Evolutionary conservation across 2,329 filamentous ascomycete genomes (phyloP).

Genomic region (Beauveria asiatica): DNA sequence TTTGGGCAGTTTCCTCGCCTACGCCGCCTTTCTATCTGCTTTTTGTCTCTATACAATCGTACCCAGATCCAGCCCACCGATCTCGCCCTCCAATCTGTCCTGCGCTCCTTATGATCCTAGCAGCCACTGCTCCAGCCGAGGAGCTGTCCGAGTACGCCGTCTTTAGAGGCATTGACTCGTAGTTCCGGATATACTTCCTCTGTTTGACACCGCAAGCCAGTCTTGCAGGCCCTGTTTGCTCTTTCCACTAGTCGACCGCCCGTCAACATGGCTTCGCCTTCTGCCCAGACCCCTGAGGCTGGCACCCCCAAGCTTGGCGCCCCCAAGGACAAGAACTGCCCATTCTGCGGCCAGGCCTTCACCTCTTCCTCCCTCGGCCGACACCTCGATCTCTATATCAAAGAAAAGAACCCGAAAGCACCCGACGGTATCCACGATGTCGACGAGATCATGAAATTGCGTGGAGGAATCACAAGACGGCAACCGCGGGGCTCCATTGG

Average conservation of each 20-base stretch:
- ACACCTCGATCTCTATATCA: conserved; percentile 90
- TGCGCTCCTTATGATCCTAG: conserved; percentile 23
- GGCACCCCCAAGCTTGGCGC: conserved; percentile 34
- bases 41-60: not conserved
- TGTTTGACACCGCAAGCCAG: not conserved
- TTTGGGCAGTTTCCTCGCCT: conserved; percentile 14
- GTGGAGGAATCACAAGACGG: conserved; percentile 77
- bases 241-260: conserved; percentile 9
- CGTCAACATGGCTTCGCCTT: conserved; percentile 26
- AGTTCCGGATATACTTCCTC: not conserved
- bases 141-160: conserved; percentile 12
- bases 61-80: not conserved
- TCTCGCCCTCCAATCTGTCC: conserved; percentile 13
- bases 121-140: conserved; percentile 13
- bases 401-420: conserved; percentile 82
- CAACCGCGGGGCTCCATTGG: conserved; percentile 62
- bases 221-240: not conserved
- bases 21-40: not conserved
- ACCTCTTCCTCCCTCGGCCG: conserved; percentile 90
- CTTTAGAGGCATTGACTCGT: conserved; percentile 7
- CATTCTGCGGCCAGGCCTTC: conserved; percentile 81
- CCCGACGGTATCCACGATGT: conserved; percentile 85
- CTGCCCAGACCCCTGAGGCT: conserved; percentile 27
- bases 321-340: conserved; percentile 78
- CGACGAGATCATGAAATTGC: conserved; percentile 74